Evolutionary conservation across 2,329 filamentous ascomycete species (phyloP).

Genomic region (Rhinocladiella similis): DNA sequence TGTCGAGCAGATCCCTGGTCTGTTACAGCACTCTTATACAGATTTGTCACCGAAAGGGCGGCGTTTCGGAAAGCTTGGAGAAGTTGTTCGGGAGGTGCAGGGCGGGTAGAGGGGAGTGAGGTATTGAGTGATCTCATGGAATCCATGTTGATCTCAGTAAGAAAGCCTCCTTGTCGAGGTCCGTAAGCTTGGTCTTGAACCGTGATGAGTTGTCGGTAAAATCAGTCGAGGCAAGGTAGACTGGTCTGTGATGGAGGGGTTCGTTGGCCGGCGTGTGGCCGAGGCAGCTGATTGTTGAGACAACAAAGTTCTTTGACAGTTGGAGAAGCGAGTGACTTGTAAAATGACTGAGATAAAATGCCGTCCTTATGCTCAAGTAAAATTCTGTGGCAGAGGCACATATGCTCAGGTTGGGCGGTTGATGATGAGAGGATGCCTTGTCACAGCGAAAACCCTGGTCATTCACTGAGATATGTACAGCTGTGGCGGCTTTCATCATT

Average conservation of each 20-base stretch:
- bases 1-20: slow-evolving; percentile 73
- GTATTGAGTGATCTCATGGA: slow-evolving; percentile 65
- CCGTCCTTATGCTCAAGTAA: no score
- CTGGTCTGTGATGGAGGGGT: no score
- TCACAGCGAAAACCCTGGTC: neutral
- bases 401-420: neutral
- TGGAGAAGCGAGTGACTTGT: neutral
- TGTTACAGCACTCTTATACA: slow-evolving; percentile 87
- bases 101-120: slow-evolving; percentile 52
- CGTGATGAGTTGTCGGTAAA: no score
- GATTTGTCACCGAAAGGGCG: slow-evolving; percentile 89
- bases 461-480: neutral
- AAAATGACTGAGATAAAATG: no score
- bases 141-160: slow-evolving; percentile 49
- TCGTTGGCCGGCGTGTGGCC: no score
- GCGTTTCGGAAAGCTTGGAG: slow-evolving; percentile 90
- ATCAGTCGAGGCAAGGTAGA: no score
- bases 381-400: no score
- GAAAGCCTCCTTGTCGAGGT: no score
- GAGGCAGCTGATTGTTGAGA: no score
- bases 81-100: slow-evolving; percentile 56
- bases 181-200: no score
- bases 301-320: neutral
- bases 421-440: neutral
- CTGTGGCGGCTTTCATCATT: neutral